Evolutionary conservation across 2,329 filamentous ascomycete species (phyloP).

Genomic region (Fusarium oxysporum): DNA sequence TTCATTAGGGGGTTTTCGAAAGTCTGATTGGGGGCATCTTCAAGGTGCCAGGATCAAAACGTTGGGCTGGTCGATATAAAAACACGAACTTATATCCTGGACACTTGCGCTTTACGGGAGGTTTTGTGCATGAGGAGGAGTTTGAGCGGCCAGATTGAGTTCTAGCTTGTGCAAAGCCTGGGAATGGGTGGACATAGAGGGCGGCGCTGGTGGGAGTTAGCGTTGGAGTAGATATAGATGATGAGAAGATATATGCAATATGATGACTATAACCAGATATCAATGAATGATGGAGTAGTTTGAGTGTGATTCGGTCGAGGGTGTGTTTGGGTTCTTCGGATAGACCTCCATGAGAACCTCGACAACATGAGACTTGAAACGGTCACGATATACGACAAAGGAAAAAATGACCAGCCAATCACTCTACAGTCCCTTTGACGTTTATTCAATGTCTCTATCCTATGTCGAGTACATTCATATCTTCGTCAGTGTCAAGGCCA

Average conservation of each 20-base stretch:
- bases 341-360: not conserved
- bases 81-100: conserved; percentile 30
- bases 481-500: not conserved
- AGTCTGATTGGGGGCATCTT: conserved; percentile 39
- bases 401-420: not conserved
- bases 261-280: conserved; percentile 3
- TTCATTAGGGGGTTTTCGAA: conserved; percentile 32
- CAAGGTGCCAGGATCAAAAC: conserved; percentile 38
- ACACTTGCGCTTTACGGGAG: not conserved
- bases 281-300: not conserved
- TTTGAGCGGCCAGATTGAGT: not conserved
- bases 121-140: not conserved
- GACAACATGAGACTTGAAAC: not conserved
- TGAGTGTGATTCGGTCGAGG: not conserved
- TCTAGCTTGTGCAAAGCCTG: conserved; percentile 1
- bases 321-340: not conserved
- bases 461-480: not conserved
- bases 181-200: conserved; percentile 2
- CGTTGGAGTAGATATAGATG: conserved; percentile 25
- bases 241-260: conserved; percentile 1
- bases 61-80: conserved; percentile 32
- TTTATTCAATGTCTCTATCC: not conserved
- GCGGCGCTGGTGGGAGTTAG: not conserved
- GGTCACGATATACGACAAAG: not conserved
- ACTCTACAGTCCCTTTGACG: not conserved